Conservation (phyloP, 2,329 filamentous ascomycete species). For the Exophiala sp. region DNA sequence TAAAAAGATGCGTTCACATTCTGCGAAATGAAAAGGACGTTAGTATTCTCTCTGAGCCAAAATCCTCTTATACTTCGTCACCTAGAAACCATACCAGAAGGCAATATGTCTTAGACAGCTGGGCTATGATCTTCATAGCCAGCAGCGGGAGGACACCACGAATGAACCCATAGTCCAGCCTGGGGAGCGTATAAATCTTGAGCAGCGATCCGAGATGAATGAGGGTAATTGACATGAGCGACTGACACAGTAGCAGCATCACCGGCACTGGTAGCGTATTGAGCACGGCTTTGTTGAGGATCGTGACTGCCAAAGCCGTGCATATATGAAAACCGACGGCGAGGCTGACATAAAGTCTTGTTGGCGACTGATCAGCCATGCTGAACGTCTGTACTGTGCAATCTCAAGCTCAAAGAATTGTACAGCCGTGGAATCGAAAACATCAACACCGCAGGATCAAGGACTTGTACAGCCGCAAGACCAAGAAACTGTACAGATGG, state of each 20-base stretch:
- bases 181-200: neutral
- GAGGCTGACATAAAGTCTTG: neutral
- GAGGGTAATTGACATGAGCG: neutral
- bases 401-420: too few relatives aligned
- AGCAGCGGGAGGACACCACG: neutral
- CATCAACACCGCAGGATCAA: too few relatives aligned
- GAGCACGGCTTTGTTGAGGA: neutral
- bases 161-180: neutral
- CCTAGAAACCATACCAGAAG: neutral
- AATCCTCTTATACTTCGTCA: too few relatives aligned
- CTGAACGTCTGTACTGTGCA: neutral
- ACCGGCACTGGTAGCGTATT: neutral
- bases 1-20: neutral
- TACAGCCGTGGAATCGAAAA: too few relatives aligned
- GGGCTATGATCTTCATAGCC: neutral
- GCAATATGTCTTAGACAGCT: constrained; percentile 1
- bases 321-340: neutral
- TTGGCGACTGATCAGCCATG: neutral
- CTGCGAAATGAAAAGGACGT: neutral
- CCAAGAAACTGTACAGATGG: too few relatives aligned
- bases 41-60: neutral
- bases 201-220: neutral
- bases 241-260: neutral
- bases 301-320: neutral
- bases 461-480: too few relatives aligned